Conservation (phyloP, 768 basidiomycete genomes). For the Mycena filopes region DNA sequence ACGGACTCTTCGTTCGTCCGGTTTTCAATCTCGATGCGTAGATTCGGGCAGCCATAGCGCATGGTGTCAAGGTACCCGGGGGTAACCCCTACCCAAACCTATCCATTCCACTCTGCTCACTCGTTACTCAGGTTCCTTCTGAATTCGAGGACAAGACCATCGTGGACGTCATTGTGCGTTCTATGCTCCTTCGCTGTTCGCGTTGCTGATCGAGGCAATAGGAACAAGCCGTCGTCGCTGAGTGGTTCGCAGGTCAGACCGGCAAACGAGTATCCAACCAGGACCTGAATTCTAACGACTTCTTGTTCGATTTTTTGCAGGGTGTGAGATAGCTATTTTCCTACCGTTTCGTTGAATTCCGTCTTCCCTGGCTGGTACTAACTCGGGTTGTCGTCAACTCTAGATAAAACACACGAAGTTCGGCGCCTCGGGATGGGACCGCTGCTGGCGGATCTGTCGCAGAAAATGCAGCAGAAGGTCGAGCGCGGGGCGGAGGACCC, state of each 20-base stretch:
- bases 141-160: slow-evolving; percentile 76
- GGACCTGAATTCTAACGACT: slow-evolving; percentile 24
- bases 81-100: not conserved
- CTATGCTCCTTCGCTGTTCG: not conserved
- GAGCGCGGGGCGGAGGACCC: slow-evolving; percentile 56
- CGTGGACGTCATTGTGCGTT: slow-evolving; percentile 66
- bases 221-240: slow-evolving; percentile 79
- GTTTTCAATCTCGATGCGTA: slow-evolving; percentile 37
- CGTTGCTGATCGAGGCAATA: slow-evolving; percentile 35
- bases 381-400: not conserved
- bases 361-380: slow-evolving; percentile 13
- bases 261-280: not conserved
- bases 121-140: slow-evolving; percentile 57
- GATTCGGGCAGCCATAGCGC: slow-evolving; percentile 76
- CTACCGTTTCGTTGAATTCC: slow-evolving; percentile 25
- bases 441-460: slow-evolving; percentile 70
- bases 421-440: slow-evolving; percentile 82
- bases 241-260: slow-evolving; percentile 76
- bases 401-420: slow-evolving; percentile 81
- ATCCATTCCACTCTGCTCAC: not conserved
- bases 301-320: slow-evolving; percentile 39
- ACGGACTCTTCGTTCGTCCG: no score
- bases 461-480: slow-evolving; percentile 70
- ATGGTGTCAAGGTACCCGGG: slow-evolving; percentile 71
- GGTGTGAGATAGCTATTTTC: slow-evolving; percentile 48